Conservation (phyloP, 768 basidiomycete species). For the Termitomyces sp. region DNA sequence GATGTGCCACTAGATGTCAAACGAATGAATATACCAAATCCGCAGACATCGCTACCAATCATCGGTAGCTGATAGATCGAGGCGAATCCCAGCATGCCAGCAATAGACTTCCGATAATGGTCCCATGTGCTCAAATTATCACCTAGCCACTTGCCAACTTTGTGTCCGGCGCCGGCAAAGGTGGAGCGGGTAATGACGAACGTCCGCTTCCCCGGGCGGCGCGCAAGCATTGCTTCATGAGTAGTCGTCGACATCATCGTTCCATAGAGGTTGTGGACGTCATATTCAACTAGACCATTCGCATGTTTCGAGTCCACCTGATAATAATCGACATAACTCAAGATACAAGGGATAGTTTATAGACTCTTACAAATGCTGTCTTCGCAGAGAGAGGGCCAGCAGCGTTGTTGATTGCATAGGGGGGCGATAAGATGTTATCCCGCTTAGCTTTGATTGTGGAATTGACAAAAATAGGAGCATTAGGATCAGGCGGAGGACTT, state of each 20-base stretch:
- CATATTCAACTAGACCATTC: slow-evolving; percentile 55
- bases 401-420: slow-evolving; percentile 56
- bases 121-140: slow-evolving; percentile 58
- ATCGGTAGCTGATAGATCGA: slow-evolving; percentile 64
- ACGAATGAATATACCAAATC: slow-evolving; percentile 35
- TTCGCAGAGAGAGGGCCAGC: slow-evolving; percentile 45
- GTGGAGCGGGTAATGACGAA: slow-evolving; percentile 72
- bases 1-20: not conserved
- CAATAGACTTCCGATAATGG: slow-evolving; percentile 54
- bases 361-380: slow-evolving; percentile 44
- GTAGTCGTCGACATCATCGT: slow-evolving; percentile 68
- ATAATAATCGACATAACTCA: not conserved
- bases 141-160: slow-evolving; percentile 73
- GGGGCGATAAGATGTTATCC: slow-evolving; percentile 42
- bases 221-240: slow-evolving; percentile 52
- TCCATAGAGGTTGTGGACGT: slow-evolving; percentile 64
- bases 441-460: slow-evolving; percentile 13
- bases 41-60: slow-evolving; percentile 74
- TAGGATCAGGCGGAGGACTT: slow-evolving; percentile 42
- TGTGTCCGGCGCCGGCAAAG: slow-evolving; percentile 59
- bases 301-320: slow-evolving; percentile 44
- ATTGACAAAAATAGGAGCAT: slow-evolving; percentile 45
- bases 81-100: slow-evolving; percentile 64
- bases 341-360: not conserved
- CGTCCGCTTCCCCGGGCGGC: slow-evolving; percentile 54